Percentiles rank a stretch among this genome's conserved stretches.
Evolutionary conservation across 139 green algal genomes (phyloP).

Genomic region (Coccomyxa sp.): DNA sequence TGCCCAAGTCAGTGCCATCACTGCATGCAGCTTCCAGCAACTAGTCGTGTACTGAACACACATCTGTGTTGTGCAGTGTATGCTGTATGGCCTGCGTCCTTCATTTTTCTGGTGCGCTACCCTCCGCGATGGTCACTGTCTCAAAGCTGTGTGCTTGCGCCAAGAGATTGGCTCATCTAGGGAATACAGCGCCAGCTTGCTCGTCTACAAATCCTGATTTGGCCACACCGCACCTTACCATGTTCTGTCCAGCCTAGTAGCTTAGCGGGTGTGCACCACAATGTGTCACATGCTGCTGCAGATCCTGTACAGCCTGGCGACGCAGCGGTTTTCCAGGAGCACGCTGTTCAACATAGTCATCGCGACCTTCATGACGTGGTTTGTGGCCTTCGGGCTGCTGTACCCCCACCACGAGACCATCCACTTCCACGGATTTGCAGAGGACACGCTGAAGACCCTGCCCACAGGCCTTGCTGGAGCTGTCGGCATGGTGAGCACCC

Average conservation of each 20-base stretch:
- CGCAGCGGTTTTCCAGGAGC: constrained; percentile 50
- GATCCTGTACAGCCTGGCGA: constrained; percentile 49
- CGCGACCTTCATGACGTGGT: constrained; percentile 75
- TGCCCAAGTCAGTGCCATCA: not conserved
- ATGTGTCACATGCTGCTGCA: not conserved
- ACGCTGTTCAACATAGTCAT: constrained; percentile 89
- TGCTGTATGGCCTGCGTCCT: constrained; percentile 79
- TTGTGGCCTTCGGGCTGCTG: constrained; percentile 73
- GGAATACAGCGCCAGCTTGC: too few species aligned
- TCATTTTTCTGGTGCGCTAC: constrained; percentile 74
- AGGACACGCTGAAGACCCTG: not conserved
- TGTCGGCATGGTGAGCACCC: not conserved
- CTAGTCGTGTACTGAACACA: not conserved
- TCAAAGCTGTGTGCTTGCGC: constrained; percentile 5
- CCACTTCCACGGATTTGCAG: constrained; percentile 56
- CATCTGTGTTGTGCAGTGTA: constrained; percentile 61
- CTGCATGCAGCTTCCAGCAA: too few species aligned
- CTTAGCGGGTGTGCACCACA: too few species aligned
- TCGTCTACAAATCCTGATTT: not conserved
- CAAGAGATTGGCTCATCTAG: too few species aligned
- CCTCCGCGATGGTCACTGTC: not conserved
- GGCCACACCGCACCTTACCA: not conserved
- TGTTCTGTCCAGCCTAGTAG: too few species aligned
- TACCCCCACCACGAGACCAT: constrained; percentile 79
- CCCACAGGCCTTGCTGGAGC: constrained; percentile 9